Conservation (phyloP, 1,284 basidiomycete genomes). For the Puccinia polysora region DNA sequence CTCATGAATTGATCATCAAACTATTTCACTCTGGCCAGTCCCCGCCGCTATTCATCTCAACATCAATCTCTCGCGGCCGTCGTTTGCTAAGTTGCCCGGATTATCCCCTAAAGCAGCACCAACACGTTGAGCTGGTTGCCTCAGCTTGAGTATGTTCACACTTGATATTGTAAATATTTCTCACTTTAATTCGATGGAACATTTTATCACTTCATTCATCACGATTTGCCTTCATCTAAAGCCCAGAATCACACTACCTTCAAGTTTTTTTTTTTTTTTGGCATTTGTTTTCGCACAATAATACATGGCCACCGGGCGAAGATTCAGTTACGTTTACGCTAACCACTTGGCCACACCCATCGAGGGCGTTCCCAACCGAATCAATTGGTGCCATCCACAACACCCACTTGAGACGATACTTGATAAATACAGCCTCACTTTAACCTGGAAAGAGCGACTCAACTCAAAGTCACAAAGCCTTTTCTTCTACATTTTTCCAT, state of each 20-base stretch:
- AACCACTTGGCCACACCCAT: no score
- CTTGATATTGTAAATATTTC: not conserved
- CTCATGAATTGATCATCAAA: no score
- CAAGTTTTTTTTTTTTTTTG: no score
- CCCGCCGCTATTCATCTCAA: slow-evolving; percentile 39
- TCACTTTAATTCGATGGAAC: not conserved
- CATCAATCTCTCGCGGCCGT: slow-evolving; percentile 27
- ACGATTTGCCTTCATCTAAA: no score
- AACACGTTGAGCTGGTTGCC: not conserved
- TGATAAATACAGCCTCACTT: not conserved
- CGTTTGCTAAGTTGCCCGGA: slow-evolving; percentile 30
- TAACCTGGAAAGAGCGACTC: not conserved
- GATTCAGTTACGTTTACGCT: no score
- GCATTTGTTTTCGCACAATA: no score
- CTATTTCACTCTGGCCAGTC: slow-evolving; percentile 4
- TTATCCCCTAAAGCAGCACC: slow-evolving; percentile 9
- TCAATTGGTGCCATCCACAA: no score
- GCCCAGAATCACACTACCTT: no score
- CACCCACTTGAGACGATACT: no score
- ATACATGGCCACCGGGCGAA: no score
- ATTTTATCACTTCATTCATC: no score
- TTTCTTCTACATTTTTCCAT: not conserved
- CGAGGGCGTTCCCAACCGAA: no score
- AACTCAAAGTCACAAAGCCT: not conserved
- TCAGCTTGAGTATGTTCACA: not conserved